Evolutionary conservation across 1,284 basidiomycete genomes (phyloP).

Genomic region (Irpex rosettiformis): DNA sequence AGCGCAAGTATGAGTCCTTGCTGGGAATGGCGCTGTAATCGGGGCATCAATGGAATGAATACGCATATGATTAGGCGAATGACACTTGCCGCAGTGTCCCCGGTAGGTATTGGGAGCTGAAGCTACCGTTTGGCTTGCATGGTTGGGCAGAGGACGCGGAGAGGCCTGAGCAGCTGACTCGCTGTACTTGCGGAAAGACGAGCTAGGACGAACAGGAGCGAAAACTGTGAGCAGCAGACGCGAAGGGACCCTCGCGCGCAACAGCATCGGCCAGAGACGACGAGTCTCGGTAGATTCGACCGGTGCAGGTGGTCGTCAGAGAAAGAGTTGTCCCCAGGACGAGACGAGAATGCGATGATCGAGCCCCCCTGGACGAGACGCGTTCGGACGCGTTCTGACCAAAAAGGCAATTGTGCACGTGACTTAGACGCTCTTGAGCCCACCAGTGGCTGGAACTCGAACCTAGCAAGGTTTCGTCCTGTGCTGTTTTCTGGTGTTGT

Average conservation of each 20-base stretch:
- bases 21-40: conserved; percentile 53
- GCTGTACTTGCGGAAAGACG: neutral
- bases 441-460: neutral
- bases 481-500: neutral
- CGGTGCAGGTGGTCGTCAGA: neutral
- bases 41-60: conserved; percentile 5
- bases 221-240: neutral
- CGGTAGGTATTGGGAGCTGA: neutral
- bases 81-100: conserved; percentile 6
- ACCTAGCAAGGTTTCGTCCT: neutral
- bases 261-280: neutral
- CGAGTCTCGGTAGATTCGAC: neutral
- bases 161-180: neutral
- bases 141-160: neutral
- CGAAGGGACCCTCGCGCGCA: neutral
- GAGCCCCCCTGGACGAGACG: neutral
- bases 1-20: conserved; percentile 65
- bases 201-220: neutral
- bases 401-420: neutral
- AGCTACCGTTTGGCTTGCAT: neutral
- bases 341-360: neutral
- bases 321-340: neutral
- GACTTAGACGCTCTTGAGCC: neutral
- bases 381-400: neutral
- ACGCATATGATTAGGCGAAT: neutral